Evolutionary conservation across 139 green algal genomes (phyloP).

Genomic region (Chlorella sp.): DNA sequence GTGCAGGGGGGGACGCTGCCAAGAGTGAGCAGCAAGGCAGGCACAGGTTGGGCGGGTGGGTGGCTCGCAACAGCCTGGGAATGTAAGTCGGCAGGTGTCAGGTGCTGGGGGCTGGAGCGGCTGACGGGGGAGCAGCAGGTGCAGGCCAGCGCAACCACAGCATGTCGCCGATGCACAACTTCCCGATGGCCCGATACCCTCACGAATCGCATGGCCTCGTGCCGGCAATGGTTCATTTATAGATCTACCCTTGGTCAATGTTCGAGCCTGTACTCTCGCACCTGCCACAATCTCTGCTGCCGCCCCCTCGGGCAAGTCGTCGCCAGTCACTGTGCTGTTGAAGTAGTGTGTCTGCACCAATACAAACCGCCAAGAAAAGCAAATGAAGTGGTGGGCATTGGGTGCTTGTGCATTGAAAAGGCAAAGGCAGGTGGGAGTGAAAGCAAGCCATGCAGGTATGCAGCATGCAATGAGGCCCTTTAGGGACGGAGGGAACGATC

Average conservation of each 20-base stretch:
- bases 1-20: too few relatives aligned
- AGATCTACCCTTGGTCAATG: background rate
- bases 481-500: too few relatives aligned
- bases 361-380: background rate
- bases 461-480: too few relatives aligned
- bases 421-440: too few relatives aligned
- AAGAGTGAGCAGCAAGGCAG: background rate
- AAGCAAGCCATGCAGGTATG: too few relatives aligned
- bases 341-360: constrained; percentile 23
- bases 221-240: too few relatives aligned
- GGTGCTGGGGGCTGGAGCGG: background rate
- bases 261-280: background rate
- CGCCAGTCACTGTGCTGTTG: background rate
- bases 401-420: too few relatives aligned
- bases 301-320: background rate
- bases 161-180: too few relatives aligned
- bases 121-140: background rate
- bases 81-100: too few relatives aligned
- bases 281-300: background rate
- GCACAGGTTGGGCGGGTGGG: background rate
- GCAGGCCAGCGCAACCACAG: background rate
- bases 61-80: too few relatives aligned
- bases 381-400: background rate
- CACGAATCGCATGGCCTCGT: too few relatives aligned
- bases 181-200: too few relatives aligned